These are phyloP conservation scores for Hippophae gyantsensis DNA, from an alignment of 306 rosid species.

Conservation along the genomic window DNA sequence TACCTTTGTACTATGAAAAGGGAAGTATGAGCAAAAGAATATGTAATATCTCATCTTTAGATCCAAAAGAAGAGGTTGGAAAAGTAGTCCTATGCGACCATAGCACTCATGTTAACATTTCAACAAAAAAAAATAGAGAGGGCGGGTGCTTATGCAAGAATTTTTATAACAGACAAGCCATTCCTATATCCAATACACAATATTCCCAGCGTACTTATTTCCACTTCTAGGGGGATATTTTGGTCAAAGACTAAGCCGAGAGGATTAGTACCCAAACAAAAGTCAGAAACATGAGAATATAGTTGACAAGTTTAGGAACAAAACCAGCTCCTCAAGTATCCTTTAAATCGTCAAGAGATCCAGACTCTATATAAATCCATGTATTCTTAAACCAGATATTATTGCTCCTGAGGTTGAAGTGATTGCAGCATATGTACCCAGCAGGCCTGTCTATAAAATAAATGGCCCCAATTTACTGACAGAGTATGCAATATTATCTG, in stretches of 20 bases:
- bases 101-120: no score
- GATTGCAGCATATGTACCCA: not conserved
- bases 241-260: conserved; percentile 2
- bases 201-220: conserved; percentile 2
- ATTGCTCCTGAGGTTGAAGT: not conserved
- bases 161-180: not conserved
- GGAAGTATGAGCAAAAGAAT: conserved; percentile 1
- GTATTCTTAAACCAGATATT: conserved; percentile 11
- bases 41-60: not conserved
- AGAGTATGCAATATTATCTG: not conserved
- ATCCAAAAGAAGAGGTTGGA: conserved; percentile 3
- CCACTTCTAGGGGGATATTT: not conserved
- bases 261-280: not conserved
- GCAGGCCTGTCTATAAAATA: not conserved
- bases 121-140: not conserved
- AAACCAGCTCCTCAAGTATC: conserved; percentile 8
- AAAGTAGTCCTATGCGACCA: conserved; percentile 10
- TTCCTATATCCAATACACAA: not conserved
- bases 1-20: conserved; percentile 6
- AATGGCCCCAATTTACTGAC: not conserved
- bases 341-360: conserved; percentile 4
- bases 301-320: conserved; percentile 3
- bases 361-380: not conserved
- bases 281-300: not conserved
- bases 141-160: conserved; percentile 5